Conservation (phyloP, 352 stramenopile species). For the Chrysophaeum taylorii region DNA sequence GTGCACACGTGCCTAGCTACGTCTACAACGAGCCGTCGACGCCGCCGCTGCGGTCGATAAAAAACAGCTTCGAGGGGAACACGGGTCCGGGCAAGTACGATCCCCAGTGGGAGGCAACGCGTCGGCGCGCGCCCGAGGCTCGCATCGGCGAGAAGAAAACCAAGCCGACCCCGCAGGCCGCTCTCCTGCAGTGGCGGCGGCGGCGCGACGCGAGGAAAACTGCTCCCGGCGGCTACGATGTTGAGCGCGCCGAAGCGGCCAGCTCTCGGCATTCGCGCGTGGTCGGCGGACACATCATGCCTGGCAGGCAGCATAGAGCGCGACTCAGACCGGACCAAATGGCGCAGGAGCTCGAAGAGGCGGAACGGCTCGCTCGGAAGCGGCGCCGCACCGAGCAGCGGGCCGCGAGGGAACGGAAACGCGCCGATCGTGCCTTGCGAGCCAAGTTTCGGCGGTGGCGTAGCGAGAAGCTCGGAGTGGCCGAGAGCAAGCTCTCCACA, state of each 20-base stretch:
- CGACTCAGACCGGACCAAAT: too few species aligned
- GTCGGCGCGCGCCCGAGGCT: not conserved
- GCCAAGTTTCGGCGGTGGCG: too few species aligned
- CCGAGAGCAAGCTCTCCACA: too few species aligned
- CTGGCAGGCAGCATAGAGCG: too few species aligned
- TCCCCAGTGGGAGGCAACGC: not conserved
- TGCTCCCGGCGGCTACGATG: conserved; percentile 4
- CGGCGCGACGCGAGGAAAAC: not conserved
- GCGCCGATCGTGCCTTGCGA: too few species aligned
- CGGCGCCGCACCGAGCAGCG: too few species aligned
- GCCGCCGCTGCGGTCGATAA: not conserved
- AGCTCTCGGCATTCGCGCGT: too few species aligned
- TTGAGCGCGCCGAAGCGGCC: not conserved
- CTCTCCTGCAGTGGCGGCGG: not conserved
- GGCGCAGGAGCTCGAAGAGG: too few species aligned
- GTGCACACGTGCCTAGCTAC: not conserved
- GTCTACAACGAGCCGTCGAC: not conserved
- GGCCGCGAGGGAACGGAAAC: too few species aligned
- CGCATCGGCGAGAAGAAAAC: not conserved
- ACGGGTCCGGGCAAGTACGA: conserved; percentile 1
- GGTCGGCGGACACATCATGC: too few species aligned
- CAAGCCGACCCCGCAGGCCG: not conserved
- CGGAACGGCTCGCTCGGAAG: too few species aligned
- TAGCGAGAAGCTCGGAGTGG: too few species aligned
- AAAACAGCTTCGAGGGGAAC: not conserved